Percentiles rank a stretch among this genome's conserved stretches.
Conservation (phyloP, 2,329 filamentous ascomycete genomes). For the Pseudophaeomoniella oleicola region DNA sequence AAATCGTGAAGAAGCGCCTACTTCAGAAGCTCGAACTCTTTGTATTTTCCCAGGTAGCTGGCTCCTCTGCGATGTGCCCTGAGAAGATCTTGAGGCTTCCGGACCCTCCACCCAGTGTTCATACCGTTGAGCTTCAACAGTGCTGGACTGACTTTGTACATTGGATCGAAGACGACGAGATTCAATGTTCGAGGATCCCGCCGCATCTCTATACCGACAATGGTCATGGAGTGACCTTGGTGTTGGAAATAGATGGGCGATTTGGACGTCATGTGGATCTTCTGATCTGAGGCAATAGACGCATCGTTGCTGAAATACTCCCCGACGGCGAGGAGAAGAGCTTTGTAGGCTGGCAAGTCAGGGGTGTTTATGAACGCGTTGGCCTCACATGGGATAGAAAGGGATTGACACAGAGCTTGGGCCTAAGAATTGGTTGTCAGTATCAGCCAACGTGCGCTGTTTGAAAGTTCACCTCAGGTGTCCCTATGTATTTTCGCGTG, state of each 20-base stretch:
- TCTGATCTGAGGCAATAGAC: constrained; percentile 34
- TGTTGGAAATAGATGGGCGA: constrained; percentile 88
- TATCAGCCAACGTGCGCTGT: no score
- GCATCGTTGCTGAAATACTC: constrained; percentile 54
- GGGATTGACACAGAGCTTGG: constrained; percentile 1
- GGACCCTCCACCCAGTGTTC: constrained; percentile 24
- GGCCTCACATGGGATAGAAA: constrained; percentile 37
- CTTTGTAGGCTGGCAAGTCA: constrained; percentile 32
- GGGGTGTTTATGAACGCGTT: constrained; percentile 39
- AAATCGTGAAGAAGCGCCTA: no score
- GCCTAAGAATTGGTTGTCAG: constrained; percentile 15
- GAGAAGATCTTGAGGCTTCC: constrained; percentile 40
- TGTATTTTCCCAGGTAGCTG: constrained; percentile 53
- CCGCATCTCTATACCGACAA: constrained; percentile 66
- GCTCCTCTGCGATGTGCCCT: constrained; percentile 59
- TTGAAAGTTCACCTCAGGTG: constrained; percentile 52
- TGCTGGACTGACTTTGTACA: constrained; percentile 53
- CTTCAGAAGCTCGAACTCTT: constrained; percentile 68
- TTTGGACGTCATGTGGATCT: constrained; percentile 55
- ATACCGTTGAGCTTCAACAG: constrained; percentile 40
- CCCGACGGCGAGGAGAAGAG: constrained; percentile 54
- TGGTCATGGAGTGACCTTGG: constrained; percentile 75
- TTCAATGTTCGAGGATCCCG: constrained; percentile 45
- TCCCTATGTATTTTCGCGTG: constrained; percentile 94
- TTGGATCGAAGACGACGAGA: constrained; percentile 78